Evolutionary conservation across 441 rosid species (phyloP).

Genomic region (Eutrema salsugineum): DNA sequence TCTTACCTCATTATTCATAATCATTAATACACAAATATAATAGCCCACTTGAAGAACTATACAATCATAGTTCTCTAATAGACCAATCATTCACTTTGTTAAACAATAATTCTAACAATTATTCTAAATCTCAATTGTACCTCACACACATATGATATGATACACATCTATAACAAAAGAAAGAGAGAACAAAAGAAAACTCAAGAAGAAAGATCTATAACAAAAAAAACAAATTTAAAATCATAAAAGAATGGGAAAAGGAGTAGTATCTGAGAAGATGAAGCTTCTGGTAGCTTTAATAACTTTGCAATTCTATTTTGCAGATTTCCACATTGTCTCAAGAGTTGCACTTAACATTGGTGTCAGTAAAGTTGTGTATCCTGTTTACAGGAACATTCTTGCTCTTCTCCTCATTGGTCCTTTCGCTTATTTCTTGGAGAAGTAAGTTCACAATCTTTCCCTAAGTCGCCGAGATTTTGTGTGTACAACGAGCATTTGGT

Average conservation of each 20-base stretch:
- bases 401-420: conserved; percentile 50
- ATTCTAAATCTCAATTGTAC: not conserved
- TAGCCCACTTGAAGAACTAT: conserved; percentile 11
- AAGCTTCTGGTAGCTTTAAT: conserved; percentile 52
- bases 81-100: not conserved
- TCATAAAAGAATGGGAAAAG: conserved; percentile 30
- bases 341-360: conserved; percentile 69
- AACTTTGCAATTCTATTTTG: conserved; percentile 50
- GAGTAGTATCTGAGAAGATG: conserved; percentile 39
- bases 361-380: conserved; percentile 62
- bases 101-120: not conserved
- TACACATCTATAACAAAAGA: not conserved
- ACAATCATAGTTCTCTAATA: not conserved
- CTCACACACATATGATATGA: not conserved
- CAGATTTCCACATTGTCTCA: conserved; percentile 67
- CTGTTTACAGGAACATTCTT: conserved; percentile 66
- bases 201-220: not conserved
- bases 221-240: not conserved
- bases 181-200: not conserved
- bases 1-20: not conserved
- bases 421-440: conserved; percentile 62
- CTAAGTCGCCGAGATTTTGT: not conserved
- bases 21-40: not conserved
- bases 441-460: conserved; percentile 35
- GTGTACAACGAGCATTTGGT: not conserved